These are phyloP conservation scores for Aristolochia contorta DNA, from an alignment of 164 flowering plant species.

Conservation along the genomic window DNA sequence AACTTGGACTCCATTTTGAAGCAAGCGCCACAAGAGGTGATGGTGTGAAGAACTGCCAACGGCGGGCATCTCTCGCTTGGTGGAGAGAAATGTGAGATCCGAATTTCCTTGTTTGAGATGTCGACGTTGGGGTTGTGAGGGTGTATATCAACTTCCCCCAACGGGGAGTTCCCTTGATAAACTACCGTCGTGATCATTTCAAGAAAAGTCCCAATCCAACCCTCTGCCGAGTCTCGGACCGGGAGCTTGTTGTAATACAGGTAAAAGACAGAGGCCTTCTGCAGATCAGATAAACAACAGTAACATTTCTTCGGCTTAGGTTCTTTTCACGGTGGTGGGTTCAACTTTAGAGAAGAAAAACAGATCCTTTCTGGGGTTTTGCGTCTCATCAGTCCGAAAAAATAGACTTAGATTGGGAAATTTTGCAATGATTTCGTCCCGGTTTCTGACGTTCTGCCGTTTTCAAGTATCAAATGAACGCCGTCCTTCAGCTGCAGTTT, in stretches of 20 bases:
- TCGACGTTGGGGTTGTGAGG: constrained; percentile 28
- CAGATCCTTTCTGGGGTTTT: too few species aligned
- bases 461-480: background rate
- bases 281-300: too few species aligned
- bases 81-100: constrained; percentile 57
- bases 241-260: background rate
- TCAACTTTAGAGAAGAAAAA: too few species aligned
- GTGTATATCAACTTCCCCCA: constrained; percentile 81
- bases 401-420: too few species aligned
- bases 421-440: too few species aligned
- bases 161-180: constrained; percentile 54
- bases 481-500: too few species aligned
- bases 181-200: constrained; percentile 56
- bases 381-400: too few species aligned
- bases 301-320: too few species aligned
- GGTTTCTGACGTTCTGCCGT: background rate
- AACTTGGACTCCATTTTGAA: constrained; percentile 78
- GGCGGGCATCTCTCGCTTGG: constrained; percentile 97
- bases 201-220: background rate
- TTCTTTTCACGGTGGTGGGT: too few species aligned
- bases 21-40: constrained; percentile 53
- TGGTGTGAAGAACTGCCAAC: constrained; percentile 85
- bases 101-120: constrained; percentile 45
- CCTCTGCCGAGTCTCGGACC: background rate
- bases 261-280: background rate